These are phyloP conservation scores for Pyricularia grisea DNA, from an alignment of 2,329 filamentous ascomycete species.

Conservation along the genomic window DNA sequence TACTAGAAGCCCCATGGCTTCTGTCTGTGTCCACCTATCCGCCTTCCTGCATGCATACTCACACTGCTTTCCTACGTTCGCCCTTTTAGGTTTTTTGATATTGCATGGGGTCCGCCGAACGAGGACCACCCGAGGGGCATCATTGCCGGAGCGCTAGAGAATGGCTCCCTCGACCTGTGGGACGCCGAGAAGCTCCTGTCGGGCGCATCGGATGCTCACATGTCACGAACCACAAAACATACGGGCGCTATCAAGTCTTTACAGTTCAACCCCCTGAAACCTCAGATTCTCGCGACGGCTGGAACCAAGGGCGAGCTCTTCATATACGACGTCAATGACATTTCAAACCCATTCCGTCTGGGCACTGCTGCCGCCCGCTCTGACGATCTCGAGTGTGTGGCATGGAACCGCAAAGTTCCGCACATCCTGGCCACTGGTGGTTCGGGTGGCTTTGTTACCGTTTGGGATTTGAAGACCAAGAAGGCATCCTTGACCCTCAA, in stretches of 20 bases:
- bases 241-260: constrained; percentile 86
- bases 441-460: constrained; percentile 87
- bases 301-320: constrained; percentile 94
- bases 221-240: constrained; percentile 84
- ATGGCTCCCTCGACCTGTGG: constrained; percentile 88
- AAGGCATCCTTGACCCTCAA: constrained; percentile 95
- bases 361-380: constrained; percentile 81
- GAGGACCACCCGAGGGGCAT: constrained; percentile 74
- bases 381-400: constrained; percentile 91
- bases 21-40: background rate
- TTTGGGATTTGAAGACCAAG: constrained; percentile 98
- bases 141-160: constrained; percentile 91
- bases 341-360: constrained; percentile 77
- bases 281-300: constrained; percentile 84
- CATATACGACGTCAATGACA: constrained; percentile 89
- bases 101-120: constrained; percentile 83
- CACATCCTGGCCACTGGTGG: constrained; percentile 95
- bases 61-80: background rate
- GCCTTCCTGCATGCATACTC: background rate
- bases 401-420: constrained; percentile 97
- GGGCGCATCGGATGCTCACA: constrained; percentile 59
- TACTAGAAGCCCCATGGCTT: background rate
- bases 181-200: constrained; percentile 64
- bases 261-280: constrained; percentile 91
- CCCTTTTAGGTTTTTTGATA: constrained; percentile 75